Conservation (phyloP, 768 basidiomycete species). For the Mycena vulgaris region DNA sequence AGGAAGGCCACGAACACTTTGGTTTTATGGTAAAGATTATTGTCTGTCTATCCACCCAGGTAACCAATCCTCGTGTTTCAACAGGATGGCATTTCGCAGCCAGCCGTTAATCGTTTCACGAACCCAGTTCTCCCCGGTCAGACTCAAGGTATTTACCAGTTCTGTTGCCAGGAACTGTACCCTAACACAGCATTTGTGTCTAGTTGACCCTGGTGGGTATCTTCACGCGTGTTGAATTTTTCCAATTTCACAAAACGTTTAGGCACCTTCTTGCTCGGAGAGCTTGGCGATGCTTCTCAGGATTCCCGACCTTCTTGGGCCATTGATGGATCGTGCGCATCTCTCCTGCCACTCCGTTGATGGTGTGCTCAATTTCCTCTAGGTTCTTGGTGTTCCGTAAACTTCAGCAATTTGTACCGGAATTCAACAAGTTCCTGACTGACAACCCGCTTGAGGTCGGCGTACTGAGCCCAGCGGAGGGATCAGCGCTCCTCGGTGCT, state of each 20-base stretch:
- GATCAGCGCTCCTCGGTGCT: conserved; percentile 49
- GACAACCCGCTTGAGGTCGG: conserved; percentile 39
- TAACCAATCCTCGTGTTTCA: neutral
- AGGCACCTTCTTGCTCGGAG: conserved; percentile 44
- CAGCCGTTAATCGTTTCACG: conserved; percentile 39
- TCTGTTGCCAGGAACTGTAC: neutral
- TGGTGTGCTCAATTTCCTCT: neutral
- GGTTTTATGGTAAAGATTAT: conserved; percentile 43
- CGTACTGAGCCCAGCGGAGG: conserved; percentile 39
- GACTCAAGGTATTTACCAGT: conserved; percentile 9
- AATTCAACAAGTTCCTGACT: conserved; percentile 47
- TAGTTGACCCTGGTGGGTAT: conserved; percentile 22
- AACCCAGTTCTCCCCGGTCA: conserved; percentile 38
- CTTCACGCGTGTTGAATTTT: neutral
- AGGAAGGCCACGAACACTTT: conserved; percentile 48
- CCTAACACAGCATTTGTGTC: neutral
- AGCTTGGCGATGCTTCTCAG: conserved; percentile 39
- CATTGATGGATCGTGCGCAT: conserved; percentile 43
- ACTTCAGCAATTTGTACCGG: conserved; percentile 51
- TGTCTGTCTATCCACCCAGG: neutral
- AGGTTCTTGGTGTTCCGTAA: conserved; percentile 42
- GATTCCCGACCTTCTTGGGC: conserved; percentile 30
- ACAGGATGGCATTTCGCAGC: conserved; percentile 43
- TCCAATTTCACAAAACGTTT: neutral
- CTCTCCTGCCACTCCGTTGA: neutral